These are phyloP conservation scores for Apiotrichum brassicae DNA, from an alignment of 1,284 basidiomycete genomes.

Conservation along the genomic window DNA sequence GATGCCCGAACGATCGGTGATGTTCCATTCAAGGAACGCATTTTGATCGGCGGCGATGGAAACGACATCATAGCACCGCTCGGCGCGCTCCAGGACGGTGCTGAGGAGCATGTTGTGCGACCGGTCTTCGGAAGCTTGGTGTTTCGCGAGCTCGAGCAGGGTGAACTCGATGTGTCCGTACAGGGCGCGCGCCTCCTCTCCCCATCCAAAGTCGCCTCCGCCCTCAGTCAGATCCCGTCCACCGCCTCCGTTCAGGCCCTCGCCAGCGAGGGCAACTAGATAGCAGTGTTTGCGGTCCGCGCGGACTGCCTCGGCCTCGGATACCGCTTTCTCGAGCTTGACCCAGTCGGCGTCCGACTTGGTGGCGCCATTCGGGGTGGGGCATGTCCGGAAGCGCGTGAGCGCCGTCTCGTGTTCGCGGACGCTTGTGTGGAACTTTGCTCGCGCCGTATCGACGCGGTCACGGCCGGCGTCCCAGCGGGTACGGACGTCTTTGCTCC, in stretches of 20 bases:
- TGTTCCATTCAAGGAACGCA: constrained; percentile 25
- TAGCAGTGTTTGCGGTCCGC: constrained; percentile 19
- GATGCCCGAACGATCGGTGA: background rate
- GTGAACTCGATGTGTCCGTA: constrained; percentile 16
- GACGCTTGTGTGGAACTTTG: constrained; percentile 14
- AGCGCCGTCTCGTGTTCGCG: constrained; percentile 9
- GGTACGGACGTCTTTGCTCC: constrained; percentile 16
- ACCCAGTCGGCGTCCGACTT: constrained; percentile 12
- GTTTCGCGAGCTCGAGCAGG: constrained; percentile 15
- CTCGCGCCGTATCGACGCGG: constrained; percentile 15
- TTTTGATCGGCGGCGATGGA: constrained; percentile 21
- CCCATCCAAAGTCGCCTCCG: constrained; percentile 18
- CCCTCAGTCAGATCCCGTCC: constrained; percentile 14
- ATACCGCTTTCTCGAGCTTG: constrained; percentile 10
- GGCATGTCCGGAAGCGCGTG: constrained; percentile 7
- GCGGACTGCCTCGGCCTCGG: constrained; percentile 11
- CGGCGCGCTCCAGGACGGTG: constrained; percentile 10
- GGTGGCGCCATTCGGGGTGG: constrained; percentile 2
- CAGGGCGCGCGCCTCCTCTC: constrained; percentile 19
- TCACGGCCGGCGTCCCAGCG: constrained; percentile 17
- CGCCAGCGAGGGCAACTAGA: constrained; percentile 17
- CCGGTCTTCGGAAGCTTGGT: constrained; percentile 20
- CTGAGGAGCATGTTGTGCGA: constrained; percentile 13
- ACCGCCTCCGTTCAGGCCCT: constrained; percentile 16
- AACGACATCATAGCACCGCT: constrained; percentile 10